These are phyloP conservation scores for Geosmithia putterillii DNA, from an alignment of 2,329 filamentous ascomycete species.

Conservation along the genomic window DNA sequence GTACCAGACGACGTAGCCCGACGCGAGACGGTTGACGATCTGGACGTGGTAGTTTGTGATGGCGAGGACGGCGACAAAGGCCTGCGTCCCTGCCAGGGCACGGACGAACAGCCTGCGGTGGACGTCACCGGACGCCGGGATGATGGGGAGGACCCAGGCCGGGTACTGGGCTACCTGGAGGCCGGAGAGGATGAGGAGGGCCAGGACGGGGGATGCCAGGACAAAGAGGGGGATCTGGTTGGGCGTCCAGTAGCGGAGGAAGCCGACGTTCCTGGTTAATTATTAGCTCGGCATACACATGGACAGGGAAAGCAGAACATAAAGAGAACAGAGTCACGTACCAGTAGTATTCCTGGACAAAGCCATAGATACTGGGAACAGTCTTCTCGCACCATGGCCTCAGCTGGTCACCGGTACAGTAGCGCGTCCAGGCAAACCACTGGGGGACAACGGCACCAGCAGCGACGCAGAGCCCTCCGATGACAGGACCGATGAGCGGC, in stretches of 20 bases:
- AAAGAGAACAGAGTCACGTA: constrained; percentile 28
- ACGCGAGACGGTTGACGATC: constrained; percentile 81
- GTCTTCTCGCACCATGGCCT: constrained; percentile 63
- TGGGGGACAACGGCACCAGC: constrained; percentile 63
- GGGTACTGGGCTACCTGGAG: constrained; percentile 19
- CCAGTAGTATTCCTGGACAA: constrained; percentile 87
- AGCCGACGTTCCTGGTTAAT: constrained; percentile 63
- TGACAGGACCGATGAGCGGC: constrained; percentile 43
- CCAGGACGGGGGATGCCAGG: constrained; percentile 67
- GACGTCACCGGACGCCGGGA: neutral
- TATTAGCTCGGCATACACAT: constrained; percentile 8
- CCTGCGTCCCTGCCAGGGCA: constrained; percentile 59
- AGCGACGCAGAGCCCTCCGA: constrained; percentile 57
- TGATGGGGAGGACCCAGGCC: constrained; percentile 2
- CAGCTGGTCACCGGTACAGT: constrained; percentile 36
- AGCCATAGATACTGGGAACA: constrained; percentile 83
- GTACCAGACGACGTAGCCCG: constrained; percentile 84
- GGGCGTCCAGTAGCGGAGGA: constrained; percentile 80
- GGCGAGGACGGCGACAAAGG: constrained; percentile 58
- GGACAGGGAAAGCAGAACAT: neutral
- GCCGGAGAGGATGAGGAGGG: constrained; percentile 48
- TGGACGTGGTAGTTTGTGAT: constrained; percentile 83
- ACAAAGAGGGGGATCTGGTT: constrained; percentile 81
- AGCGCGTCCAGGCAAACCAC: constrained; percentile 58
- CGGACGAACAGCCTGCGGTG: constrained; percentile 21